These are phyloP conservation scores for Prinsepia uniflora DNA, from an alignment of 306 rosid species.

Conservation along the genomic window DNA sequence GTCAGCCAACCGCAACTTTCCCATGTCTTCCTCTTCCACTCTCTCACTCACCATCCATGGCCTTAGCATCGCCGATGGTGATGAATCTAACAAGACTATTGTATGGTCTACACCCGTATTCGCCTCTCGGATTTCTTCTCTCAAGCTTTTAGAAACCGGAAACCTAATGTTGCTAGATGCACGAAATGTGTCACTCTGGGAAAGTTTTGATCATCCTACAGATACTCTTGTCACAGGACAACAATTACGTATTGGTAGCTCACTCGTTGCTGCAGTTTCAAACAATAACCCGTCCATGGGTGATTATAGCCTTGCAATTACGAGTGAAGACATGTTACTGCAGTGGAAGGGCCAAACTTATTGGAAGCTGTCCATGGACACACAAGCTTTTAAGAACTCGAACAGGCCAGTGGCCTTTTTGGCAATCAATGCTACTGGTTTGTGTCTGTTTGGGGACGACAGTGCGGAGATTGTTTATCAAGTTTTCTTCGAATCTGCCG, in stretches of 20 bases:
- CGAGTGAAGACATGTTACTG: too few relatives aligned
- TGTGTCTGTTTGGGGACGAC: slow-evolving; percentile 11
- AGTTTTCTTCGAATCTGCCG: background rate
- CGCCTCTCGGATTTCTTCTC: too few relatives aligned
- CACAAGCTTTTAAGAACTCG: too few relatives aligned
- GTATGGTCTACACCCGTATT: too few relatives aligned
- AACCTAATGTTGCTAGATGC: slow-evolving; percentile 9
- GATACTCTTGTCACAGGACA: slow-evolving; percentile 23
- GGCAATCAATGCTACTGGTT: slow-evolving; percentile 2
- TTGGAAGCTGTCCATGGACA: too few relatives aligned
- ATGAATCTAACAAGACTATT: background rate
- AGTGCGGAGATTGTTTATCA: slow-evolving; percentile 1
- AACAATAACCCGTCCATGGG: background rate
- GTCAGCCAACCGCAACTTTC: background rate
- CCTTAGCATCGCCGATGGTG: background rate
- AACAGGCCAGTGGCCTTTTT: too few relatives aligned
- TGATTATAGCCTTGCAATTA: background rate
- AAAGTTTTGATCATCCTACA: slow-evolving; percentile 17
- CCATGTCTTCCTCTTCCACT: slow-evolving; percentile 2
- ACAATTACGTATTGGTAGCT: background rate
- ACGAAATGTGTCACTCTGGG: slow-evolving; percentile 10
- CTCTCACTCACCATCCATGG: slow-evolving; percentile 14
- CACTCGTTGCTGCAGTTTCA: background rate
- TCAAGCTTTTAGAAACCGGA: slow-evolving; percentile 14
- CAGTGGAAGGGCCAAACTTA: too few relatives aligned